Evolutionary conservation across 2,329 filamentous ascomycete species (phyloP), one percentile per base, ranked within the genome.

Genomic region (Claviceps arundinis): DNA sequence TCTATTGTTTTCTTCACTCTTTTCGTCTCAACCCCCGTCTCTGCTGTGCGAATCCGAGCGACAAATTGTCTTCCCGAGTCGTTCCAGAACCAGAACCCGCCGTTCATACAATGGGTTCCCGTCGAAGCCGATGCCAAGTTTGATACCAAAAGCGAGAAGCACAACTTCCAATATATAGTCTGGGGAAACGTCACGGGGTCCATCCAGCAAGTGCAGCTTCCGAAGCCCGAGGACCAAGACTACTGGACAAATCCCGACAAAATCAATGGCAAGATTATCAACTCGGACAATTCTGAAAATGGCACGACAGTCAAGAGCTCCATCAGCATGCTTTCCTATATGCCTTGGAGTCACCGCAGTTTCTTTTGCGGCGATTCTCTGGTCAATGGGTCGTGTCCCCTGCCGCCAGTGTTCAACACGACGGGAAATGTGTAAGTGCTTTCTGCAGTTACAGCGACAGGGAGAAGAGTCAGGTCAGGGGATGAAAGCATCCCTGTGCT

Each of bases 101-200:
- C 71, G 38, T 77, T 77, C 56, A 76, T 97, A 37, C 89, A 96
- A 71, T 95, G 91, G 72, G 74, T 81, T 13, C 90, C 93, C 2
- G 67, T 84, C 38, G 82, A 78, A 59, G 79, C 93, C 53, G 82
- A 87, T 60, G 91, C 87, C 52, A 70, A 71, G 19, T 95, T 95
- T 71, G 77, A 88, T 60, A 74, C 77, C 30, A 66, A 71, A 14
- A 70, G 77, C 56, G 65, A 77, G 4, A 75, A 71, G 49, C 81
- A 90, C 62, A 79, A 76, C 42, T 74, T 98, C 48, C 81, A 79
- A 56, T 72, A 96, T 52, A 93, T 82, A 1, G 78, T 95, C 47
- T 97, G 89, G 72, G 91, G 90, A 50, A 96, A 97, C 67, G 89
- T 97, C 34, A 87, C 84, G 8, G 93, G 93, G 47, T 80, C 84